Evolutionary conservation across 768 basidiomycete genomes (phyloP).

Genomic region (Mycena vitilis): DNA sequence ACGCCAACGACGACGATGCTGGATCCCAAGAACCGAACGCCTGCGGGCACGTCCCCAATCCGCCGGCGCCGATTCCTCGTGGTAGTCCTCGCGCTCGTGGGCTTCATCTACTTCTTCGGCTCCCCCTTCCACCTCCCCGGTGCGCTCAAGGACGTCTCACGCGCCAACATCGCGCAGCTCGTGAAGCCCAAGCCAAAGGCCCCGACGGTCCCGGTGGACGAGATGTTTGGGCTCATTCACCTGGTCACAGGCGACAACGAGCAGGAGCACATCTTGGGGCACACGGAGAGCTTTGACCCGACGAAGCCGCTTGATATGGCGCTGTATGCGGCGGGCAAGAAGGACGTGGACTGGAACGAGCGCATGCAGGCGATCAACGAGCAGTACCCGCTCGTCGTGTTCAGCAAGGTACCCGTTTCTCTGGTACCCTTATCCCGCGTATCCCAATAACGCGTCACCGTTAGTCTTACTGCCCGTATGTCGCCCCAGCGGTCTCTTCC

Average conservation of each 20-base stretch:
- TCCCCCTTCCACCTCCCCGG: constrained; percentile 56
- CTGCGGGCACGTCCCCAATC: constrained; percentile 37
- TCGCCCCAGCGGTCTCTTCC: constrained; percentile 29
- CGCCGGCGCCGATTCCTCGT: constrained; percentile 63
- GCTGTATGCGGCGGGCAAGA: constrained; percentile 65
- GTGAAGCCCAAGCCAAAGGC: constrained; percentile 44
- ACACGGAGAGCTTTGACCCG: constrained; percentile 57
- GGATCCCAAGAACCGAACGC: constrained; percentile 29
- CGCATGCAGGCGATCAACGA: constrained; percentile 56
- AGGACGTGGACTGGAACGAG: constrained; percentile 55
- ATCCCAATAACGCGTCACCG: constrained; percentile 1
- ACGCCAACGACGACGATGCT: constrained; percentile 12
- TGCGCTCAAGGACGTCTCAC: constrained; percentile 50
- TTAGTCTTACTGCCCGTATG: constrained; percentile 83
- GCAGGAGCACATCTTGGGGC: constrained; percentile 53
- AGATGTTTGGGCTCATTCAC: constrained; percentile 79
- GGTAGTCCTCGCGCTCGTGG: constrained; percentile 50
- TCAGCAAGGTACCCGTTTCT: constrained; percentile 74
- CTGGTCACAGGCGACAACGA: constrained; percentile 65
- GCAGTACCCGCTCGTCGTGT: constrained; percentile 76
- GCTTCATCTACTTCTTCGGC: constrained; percentile 54
- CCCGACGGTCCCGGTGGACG: constrained; percentile 52
- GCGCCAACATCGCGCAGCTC: constrained; percentile 54
- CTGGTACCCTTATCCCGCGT: neutral
- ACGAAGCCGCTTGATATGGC: constrained; percentile 60